Evolutionary conservation across 2,329 filamentous ascomycete species (phyloP).

Genomic region (Atkinsonella texensis): DNA sequence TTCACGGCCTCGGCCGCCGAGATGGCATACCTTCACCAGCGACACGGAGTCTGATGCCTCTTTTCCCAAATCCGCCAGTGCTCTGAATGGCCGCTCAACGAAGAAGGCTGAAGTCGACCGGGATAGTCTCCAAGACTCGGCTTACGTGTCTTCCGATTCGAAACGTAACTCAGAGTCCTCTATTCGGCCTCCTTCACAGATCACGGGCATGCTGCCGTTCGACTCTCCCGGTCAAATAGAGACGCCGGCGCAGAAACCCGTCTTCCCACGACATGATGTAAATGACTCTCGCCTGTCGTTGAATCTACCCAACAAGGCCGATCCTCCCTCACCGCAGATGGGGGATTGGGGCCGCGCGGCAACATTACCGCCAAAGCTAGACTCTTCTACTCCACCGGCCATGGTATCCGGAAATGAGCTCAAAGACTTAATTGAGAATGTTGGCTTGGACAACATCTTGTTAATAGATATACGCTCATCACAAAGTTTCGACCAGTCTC

Average conservation of each 20-base stretch:
- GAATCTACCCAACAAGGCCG: slow-evolving; percentile 30
- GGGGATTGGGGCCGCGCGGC: slow-evolving; percentile 26
- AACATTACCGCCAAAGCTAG: slow-evolving; percentile 39
- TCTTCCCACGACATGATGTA: slow-evolving; percentile 33
- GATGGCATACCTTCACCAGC: slow-evolving; percentile 37
- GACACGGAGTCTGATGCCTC: slow-evolving; percentile 27
- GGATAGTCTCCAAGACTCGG: slow-evolving; percentile 38
- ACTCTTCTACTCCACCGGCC: slow-evolving; percentile 30
- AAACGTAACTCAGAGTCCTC: slow-evolving; percentile 41
- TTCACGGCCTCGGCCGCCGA: slow-evolving; percentile 30
- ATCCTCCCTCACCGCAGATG: slow-evolving; percentile 23
- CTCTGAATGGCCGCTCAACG: slow-evolving; percentile 11
- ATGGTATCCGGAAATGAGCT: slow-evolving; percentile 45
- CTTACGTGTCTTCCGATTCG: slow-evolving; percentile 41
- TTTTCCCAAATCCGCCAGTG: slow-evolving; percentile 13
- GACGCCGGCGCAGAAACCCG: slow-evolving; percentile 12
- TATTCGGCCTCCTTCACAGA: slow-evolving; percentile 24
- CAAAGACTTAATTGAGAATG: slow-evolving; percentile 39
- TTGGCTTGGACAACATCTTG: slow-evolving; percentile 37
- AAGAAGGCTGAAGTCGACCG: slow-evolving; percentile 32
- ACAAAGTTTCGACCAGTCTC: slow-evolving; percentile 64
- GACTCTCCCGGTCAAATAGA: slow-evolving; percentile 25
- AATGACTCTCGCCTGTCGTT: slow-evolving; percentile 44
- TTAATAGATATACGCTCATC: slow-evolving; percentile 79
- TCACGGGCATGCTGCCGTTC: slow-evolving; percentile 31